Evolutionary conservation across 192 early-diverging fungal species (phyloP).

Genomic region (Gonapodya prolifera): DNA sequence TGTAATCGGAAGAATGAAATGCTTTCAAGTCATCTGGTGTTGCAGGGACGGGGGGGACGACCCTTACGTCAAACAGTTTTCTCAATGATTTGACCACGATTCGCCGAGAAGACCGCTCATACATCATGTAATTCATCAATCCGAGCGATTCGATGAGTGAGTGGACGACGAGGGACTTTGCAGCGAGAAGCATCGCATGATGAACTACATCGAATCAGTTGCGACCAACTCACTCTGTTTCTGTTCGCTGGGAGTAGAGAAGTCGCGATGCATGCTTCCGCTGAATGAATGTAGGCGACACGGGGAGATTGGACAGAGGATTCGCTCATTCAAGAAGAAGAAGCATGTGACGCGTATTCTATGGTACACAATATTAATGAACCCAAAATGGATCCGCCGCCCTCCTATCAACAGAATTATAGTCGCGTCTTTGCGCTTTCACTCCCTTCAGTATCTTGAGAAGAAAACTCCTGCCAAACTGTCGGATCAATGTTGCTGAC

Average conservation of each 20-base stretch:
- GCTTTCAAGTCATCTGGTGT: background rate
- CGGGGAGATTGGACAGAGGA: background rate
- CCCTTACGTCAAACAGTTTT: background rate
- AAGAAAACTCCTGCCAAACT: background rate
- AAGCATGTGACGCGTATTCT: background rate
- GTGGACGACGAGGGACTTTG: background rate
- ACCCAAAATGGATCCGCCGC: background rate
- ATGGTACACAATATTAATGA: background rate
- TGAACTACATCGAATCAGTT: background rate
- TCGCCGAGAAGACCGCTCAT: background rate
- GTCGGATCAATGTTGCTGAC: too few species aligned
- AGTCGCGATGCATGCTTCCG: background rate
- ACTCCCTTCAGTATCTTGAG: too few species aligned
- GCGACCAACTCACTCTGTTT: background rate
- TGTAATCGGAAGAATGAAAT: background rate
- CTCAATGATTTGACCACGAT: background rate
- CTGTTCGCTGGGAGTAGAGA: background rate
- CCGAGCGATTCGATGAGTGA: background rate
- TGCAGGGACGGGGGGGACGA: background rate
- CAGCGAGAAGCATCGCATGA: background rate
- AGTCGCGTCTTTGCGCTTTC: background rate
- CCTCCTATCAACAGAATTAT: background rate
- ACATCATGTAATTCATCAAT: background rate
- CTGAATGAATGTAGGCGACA: background rate
- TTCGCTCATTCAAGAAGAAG: background rate